These are phyloP conservation scores for Chaetomium olivaceum DNA, from an alignment of 2,329 filamentous ascomycete species.

Conservation along the genomic window DNA sequence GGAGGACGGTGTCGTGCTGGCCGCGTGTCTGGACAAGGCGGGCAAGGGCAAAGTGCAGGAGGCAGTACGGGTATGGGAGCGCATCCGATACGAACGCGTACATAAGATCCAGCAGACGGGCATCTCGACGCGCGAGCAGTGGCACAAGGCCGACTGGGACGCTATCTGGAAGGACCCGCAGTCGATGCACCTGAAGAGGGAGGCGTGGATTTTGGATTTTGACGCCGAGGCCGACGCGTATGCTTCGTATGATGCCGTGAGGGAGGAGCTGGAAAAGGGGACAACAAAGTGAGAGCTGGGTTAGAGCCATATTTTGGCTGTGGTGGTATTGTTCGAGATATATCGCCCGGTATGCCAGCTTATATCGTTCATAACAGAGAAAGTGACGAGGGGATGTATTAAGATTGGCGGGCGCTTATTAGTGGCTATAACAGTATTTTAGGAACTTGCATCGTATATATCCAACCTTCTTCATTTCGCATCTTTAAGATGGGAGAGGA, in stretches of 20 bases:
- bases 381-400: too few species aligned
- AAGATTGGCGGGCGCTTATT: too few species aligned
- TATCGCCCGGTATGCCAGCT: too few species aligned
- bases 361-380: too few species aligned
- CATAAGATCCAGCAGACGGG: constrained; percentile 50
- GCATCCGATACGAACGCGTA: constrained; percentile 50
- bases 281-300: neutral
- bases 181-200: constrained; percentile 47
- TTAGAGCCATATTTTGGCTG: too few species aligned
- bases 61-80: constrained; percentile 47
- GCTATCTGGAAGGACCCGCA: constrained; percentile 47
- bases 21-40: constrained; percentile 43
- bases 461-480: too few species aligned
- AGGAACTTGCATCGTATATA: too few species aligned
- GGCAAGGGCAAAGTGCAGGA: constrained; percentile 39
- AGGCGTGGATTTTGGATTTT: constrained; percentile 51
- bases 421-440: too few species aligned
- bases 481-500: too few species aligned
- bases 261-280: neutral
- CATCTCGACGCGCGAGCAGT: constrained; percentile 49
- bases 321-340: too few species aligned
- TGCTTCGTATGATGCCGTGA: constrained; percentile 24
- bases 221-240: constrained; percentile 52
- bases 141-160: constrained; percentile 54
- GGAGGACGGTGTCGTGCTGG: constrained; percentile 51